Base-by-base conservation (phyloP, 1,284 basidiomycete species). In the Austroboletus novae-zelandiae region DNA sequence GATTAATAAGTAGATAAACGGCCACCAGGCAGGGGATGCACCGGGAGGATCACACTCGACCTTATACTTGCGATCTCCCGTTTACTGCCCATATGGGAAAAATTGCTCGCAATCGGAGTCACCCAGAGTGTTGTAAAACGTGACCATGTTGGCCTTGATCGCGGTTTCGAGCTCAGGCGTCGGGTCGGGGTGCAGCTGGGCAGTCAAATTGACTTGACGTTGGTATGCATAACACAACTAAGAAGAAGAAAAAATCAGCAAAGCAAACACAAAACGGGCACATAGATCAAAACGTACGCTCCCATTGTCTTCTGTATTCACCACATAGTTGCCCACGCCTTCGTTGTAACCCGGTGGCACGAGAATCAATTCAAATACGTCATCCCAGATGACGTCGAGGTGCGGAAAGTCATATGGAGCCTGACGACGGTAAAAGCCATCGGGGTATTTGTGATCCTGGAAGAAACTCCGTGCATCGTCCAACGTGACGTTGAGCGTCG, bases 61-160 rank as follows among this genome's bases (percentile, higher is more conserved):
- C 25, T 5, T 27, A 6, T 1, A 27, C 25, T 6, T 27, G 4
- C 34, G 14, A 9, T 35, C 8, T n/a, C 34, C 15, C 17, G 14
- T n/a, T 34, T 17, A 62, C 3, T 47, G 40, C 4, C 58, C 58
- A 7, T 10, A 62, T 1, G 62, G 64, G 37, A 59, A 62, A n/a
- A 54, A 14, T 17, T 63, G 64, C 27, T 47, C 6, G 29, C 64
- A 66, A 17, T 4, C 43, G 8, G 52, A 36, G 1, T 63, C 41
- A 11, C 15, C 9, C 31, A 67, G 25, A 3, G 47, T 37, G 52
- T 62, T 5, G 40, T 63, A 64, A 9, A 65, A 53, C 15, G 61
- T 61, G n/a, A 17, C 27, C 32, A 67, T 36, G 35, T 62, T 67
- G 39, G 50, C 43, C 45, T 51, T 64, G 60, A 62, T 62, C 37